Percentiles rank a stretch among this genome's conserved stretches.
Conservation (phyloP, 805 yeast genomes). For the Myxozyma monticola region DNA sequence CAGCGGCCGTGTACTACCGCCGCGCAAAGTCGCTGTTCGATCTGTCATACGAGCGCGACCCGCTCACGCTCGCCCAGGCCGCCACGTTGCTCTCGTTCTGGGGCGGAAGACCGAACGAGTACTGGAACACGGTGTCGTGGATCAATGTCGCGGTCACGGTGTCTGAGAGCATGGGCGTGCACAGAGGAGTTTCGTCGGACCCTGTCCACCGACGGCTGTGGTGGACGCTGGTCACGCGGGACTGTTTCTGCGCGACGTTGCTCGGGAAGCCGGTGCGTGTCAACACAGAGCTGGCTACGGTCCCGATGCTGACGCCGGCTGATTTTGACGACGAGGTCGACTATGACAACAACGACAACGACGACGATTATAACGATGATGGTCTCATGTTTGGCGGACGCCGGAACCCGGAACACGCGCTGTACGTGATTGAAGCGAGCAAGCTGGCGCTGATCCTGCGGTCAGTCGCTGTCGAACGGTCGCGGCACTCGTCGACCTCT, state of each 20-base stretch:
- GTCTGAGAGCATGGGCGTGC: background rate
- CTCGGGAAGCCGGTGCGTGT: constrained; percentile 9
- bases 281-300: background rate
- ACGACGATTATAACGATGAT: background rate
- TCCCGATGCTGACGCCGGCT: background rate
- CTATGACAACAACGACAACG: background rate
- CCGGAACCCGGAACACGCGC: background rate
- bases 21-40: constrained; percentile 11
- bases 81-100: constrained; percentile 10
- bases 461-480: background rate
- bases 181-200: background rate
- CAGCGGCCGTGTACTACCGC: constrained; percentile 6
- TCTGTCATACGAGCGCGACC: constrained; percentile 1
- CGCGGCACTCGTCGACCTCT: background rate
- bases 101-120: constrained; percentile 7
- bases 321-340: constrained; percentile 9
- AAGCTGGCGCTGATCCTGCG: constrained; percentile 6
- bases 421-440: constrained; percentile 5
- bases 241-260: constrained; percentile 6
- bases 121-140: constrained; percentile 7
- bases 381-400: background rate
- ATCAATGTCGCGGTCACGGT: constrained; percentile 7
- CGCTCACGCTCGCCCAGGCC: background rate
- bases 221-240: constrained; percentile 12
- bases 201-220: background rate